Conservation (phyloP, 148 eudicot species). For the Rhododendron ferrugineum region DNA sequence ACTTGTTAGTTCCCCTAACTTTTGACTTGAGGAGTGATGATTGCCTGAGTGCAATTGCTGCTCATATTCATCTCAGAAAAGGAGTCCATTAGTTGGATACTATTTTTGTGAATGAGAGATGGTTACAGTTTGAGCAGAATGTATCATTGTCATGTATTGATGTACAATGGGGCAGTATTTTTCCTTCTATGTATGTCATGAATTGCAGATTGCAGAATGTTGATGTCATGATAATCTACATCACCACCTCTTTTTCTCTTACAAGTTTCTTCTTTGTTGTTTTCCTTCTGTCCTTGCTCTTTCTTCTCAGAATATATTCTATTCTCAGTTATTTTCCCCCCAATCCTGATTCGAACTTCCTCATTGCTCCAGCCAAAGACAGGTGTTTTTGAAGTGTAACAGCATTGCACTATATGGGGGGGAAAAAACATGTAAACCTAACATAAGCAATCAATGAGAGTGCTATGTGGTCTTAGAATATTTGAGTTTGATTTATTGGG, state of each 20-base stretch:
- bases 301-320: not conserved
- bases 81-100: not conserved
- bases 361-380: not conserved
- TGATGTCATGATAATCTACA: not conserved
- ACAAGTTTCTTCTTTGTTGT: not conserved
- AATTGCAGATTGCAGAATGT: not conserved
- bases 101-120: not conserved
- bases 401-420: not conserved
- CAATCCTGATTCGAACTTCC: not conserved
- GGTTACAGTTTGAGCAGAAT: not conserved
- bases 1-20: not conserved
- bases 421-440: not conserved
- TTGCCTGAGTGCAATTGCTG: not conserved
- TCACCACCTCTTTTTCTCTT: not conserved
- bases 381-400: not conserved
- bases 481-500: not conserved
- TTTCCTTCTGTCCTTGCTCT: not conserved
- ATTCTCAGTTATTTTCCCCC: not conserved
- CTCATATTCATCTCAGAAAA: not conserved
- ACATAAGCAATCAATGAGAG: not conserved
- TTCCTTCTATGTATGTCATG: not conserved
- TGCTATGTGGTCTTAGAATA: not conserved
- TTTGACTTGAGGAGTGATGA: not conserved
- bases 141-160: not conserved
- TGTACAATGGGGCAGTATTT: not conserved